Evolutionary conservation across 225 moss, liverwort and hornwort genomes (phyloP).

Genomic region (Straminergon stramineum): DNA sequence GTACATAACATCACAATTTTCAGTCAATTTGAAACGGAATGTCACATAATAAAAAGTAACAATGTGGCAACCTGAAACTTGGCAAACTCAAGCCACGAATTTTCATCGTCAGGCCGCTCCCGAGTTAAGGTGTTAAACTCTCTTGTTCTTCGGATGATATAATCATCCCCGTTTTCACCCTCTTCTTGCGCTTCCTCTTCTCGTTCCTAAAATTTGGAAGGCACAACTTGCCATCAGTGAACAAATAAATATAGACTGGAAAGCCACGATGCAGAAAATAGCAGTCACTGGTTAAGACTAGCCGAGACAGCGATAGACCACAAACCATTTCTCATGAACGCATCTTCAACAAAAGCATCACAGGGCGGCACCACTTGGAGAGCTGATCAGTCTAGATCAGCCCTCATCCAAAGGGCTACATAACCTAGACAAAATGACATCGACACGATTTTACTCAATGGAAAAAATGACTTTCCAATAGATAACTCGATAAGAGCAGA

Average conservation of each 20-base stretch:
- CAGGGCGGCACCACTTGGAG: neutral
- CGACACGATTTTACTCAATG: neutral
- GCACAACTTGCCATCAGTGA: slow-evolving; percentile 4
- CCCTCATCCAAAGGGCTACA: neutral
- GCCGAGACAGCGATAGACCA: neutral
- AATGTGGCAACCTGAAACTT: slow-evolving; percentile 62
- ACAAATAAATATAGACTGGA: neutral
- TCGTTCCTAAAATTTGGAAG: slow-evolving; percentile 17
- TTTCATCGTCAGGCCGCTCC: slow-evolving; percentile 78
- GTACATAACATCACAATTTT: neutral
- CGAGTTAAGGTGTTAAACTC: slow-evolving; percentile 73
- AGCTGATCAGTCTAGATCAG: neutral
- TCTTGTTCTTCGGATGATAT: slow-evolving; percentile 56
- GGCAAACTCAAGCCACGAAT: slow-evolving; percentile 76
- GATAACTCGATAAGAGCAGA: neutral
- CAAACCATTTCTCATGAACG: neutral
- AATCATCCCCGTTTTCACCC: slow-evolving; percentile 80
- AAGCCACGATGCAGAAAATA: neutral
- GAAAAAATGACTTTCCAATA: neutral
- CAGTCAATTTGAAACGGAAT: neutral
- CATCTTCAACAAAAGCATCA: neutral
- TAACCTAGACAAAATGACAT: neutral
- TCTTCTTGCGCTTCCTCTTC: slow-evolving; percentile 26
- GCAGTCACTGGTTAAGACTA: neutral
- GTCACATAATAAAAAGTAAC: neutral